These are phyloP conservation scores for Rhizopus stolonifer DNA, from an alignment of 371 early-diverging fungal species.

Conservation along the genomic window DNA sequence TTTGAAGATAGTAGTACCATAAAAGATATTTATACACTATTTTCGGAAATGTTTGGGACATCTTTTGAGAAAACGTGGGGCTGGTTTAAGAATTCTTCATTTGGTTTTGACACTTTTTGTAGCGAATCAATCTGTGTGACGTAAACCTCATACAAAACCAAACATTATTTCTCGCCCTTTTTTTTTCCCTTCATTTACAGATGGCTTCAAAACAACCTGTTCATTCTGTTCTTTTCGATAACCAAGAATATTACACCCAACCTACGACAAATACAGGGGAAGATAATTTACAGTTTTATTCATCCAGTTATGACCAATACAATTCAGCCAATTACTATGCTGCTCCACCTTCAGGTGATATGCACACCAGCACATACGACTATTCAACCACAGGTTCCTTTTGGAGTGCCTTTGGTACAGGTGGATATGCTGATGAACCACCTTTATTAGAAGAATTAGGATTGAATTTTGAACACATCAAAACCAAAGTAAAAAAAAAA, in stretches of 20 bases:
- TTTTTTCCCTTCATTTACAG: background rate
- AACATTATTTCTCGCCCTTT: background rate
- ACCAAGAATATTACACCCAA: conserved; percentile 38
- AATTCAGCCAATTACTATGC: conserved; percentile 43
- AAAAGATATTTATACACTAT: no score
- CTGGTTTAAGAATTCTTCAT: no score
- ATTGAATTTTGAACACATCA: conserved; percentile 89
- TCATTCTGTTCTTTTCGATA: conserved; percentile 57
- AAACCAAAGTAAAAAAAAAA: conserved; percentile 54
- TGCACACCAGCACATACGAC: conserved; percentile 53
- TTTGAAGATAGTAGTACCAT: no score
- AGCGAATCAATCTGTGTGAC: no score
- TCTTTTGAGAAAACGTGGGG: no score
- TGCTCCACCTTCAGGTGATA: conserved; percentile 48
- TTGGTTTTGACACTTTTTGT: no score
- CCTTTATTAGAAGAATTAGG: conserved; percentile 92
- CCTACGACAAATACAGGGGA: conserved; percentile 18
- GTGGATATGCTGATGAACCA: conserved; percentile 86
- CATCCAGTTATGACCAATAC: conserved; percentile 57
- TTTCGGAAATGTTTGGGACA: no score
- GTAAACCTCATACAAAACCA: no score
- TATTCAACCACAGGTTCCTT: conserved; percentile 36
- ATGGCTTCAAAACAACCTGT: conserved; percentile 47
- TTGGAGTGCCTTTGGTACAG: conserved; percentile 78
- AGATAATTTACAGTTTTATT: conserved; percentile 67